Evolutionary conservation across 2,329 filamentous ascomycete species (phyloP), one percentile per base, ranked within the genome.

Genomic region (Neonectria faginata): DNA sequence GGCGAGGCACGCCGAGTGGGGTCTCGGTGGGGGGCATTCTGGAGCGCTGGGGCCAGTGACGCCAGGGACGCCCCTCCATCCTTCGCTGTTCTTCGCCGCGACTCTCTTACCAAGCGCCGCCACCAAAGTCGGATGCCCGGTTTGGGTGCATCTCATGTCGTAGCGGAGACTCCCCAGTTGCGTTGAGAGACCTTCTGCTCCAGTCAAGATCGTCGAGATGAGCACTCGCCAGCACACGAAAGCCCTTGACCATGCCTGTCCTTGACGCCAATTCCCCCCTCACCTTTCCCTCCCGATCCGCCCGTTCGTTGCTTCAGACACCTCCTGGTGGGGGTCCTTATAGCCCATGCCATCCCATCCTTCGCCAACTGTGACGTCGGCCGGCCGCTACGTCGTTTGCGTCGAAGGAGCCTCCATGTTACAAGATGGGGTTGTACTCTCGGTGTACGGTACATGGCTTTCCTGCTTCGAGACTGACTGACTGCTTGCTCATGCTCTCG

Each of bases 1-100:
- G 69, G 71, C 67, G 69, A 73, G 62, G 62, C 66, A 56, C 52
- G 55, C 69, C 60, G 71, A 73, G 71, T 73, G 71, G 71, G 64
- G 67, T 64, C 36, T 62, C 54, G 48, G 71, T 73, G 71, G 71
- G 66, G 71, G 70, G 48, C 9, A 51, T 51, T 56, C 48, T 59
- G 51, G 59, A 50, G 52, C 47, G 33, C 45, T 62, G 57, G 50
- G 60, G 52, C 67, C 68, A 67, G 67, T 68, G 68, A 68, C 67
- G 68, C 67, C 70, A 64, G 58, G 55, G 52, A 31, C 33, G 52
- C 51, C 56, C 60, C 44, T 57, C 57, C 64, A 48, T 50, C 52
- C 62, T 56, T 68, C 59, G 57, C 64, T 59, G 25, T 52, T 42
- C 31, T 45, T 63, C 55, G 60, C 55, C 60, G 60, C 50, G n/a